Percentiles rank a stretch among this genome's conserved stretches.
Conservation (phyloP, 2,329 filamentous ascomycete genomes). For the Neopestalotiopsis rosae region DNA sequence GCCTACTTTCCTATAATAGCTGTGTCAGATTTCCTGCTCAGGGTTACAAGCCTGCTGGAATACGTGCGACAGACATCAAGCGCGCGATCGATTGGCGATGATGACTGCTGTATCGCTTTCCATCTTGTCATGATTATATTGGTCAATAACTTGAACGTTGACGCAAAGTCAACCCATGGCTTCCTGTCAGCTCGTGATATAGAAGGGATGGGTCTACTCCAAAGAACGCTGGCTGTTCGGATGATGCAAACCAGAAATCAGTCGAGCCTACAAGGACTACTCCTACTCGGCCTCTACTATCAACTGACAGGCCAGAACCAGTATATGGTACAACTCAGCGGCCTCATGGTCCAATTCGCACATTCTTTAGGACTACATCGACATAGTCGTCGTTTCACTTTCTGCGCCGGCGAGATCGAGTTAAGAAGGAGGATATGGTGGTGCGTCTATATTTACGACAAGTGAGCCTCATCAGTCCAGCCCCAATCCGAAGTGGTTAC, state of each 20-base stretch:
- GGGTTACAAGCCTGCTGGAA: not conserved
- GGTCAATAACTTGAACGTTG: not conserved
- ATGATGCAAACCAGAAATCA: not conserved
- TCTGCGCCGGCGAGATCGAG: constrained; percentile 4
- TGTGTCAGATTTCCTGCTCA: not conserved
- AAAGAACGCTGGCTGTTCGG: not conserved
- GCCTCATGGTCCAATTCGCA: not conserved
- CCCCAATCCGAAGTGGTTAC: too few relatives aligned
- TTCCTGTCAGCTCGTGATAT: not conserved
- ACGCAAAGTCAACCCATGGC: not conserved
- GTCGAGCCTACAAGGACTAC: constrained; percentile 5
- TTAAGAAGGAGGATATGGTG: constrained; percentile 13
- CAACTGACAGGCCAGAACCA: constrained; percentile 12
- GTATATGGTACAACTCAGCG: not conserved
- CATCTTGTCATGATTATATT: not conserved
- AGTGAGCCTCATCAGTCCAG: not conserved
- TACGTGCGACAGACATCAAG: not conserved
- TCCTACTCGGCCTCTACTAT: constrained; percentile 3
- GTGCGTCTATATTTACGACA: constrained; percentile 14
- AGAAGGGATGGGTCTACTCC: not conserved
- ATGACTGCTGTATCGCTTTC: not conserved
- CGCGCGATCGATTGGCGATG: not conserved
- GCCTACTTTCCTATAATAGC: constrained; percentile 11
- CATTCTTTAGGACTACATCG: constrained; percentile 12
- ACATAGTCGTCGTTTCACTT: constrained; percentile 15